Evolutionary conservation across 2,329 filamentous ascomycete species (phyloP), one percentile per base, ranked within the genome.

Genomic region (Xylaria sp.): DNA sequence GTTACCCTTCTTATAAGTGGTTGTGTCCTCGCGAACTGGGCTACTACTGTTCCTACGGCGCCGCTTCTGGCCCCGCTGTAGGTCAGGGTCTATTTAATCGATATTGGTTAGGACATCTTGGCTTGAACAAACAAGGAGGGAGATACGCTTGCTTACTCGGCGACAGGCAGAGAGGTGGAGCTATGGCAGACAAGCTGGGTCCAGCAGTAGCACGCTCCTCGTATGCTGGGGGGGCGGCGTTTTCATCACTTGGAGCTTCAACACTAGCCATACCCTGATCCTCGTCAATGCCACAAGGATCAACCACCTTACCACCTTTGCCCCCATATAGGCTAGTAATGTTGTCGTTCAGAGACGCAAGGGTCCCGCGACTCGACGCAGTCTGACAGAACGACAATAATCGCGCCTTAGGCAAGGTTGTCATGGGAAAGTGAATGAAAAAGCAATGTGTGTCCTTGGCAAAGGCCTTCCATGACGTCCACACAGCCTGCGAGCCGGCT

Each of bases 281-380:
- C 12, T 47, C 61, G 5, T 57, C 23, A 54, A 6, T 8, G 9
- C 51, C 21, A 47, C 32, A 16, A 54, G 37, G 42, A 10, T 69
- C 53, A 40, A 65, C 51, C 12, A 65, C 61, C 57, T 40, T 68
- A 35, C 66, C 61, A 8, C 66, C 62, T 32, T 53, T 65, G 35
- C 66, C 66, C 42, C 66, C 66, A 48, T 68, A 68, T 8, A 68
- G 61, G 53, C 57, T 68, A 5, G 8, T 8, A 18, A 68, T 58
- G n/a, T 65, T 59, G 23, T 54, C 44, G 18, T 53, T 25, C 8
- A 68, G 29, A 0, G 57, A 40, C 2, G 42, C 29, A 37, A 68
- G 57, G 8, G 44, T 42, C 16, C 57, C 66, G 12, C 2, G 16
- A 25, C 13, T 59, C 27, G 66, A 68, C 3, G 51, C 66, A 37